Evolutionary conservation across 768 basidiomycete species (phyloP).

Genomic region (Pleurotus citrinopileatus): DNA sequence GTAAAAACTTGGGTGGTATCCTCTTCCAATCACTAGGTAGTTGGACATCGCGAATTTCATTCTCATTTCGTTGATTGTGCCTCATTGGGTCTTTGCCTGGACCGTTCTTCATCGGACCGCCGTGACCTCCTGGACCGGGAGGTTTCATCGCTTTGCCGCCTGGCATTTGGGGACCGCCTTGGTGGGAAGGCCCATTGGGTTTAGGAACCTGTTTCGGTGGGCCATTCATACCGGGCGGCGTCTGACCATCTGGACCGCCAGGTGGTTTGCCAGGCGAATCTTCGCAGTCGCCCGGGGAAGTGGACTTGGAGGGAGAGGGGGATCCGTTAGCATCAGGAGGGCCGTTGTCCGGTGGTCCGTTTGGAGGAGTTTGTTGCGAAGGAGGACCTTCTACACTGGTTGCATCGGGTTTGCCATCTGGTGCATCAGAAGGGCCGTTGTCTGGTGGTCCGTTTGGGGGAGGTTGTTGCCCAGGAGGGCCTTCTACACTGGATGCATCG

Average conservation of each 20-base stretch:
- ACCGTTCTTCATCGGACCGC: no score
- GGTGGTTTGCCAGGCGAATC: not conserved
- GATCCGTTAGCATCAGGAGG: no score
- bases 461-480: no score
- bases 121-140: not conserved
- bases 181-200: no score
- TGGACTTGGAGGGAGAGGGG: not conserved
- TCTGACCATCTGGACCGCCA: not conserved
- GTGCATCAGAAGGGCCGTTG: no score
- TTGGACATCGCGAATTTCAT: not conserved
- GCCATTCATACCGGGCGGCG: not conserved
- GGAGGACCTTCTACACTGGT: no score
- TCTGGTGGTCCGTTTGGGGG: no score
- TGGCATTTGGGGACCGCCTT: not conserved
- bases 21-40: conserved; percentile 5
- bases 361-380: no score
- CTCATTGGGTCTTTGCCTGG: not conserved
- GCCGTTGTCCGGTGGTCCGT: no score
- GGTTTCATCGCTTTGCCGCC: not conserved
- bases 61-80: not conserved
- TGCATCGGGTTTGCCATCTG: no score
- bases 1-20: conserved; percentile 6
- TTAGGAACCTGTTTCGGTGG: not conserved
- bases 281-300: no score
- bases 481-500: no score